Conservation (phyloP, 768 basidiomycete species). For the Termitomyces sp. region DNA sequence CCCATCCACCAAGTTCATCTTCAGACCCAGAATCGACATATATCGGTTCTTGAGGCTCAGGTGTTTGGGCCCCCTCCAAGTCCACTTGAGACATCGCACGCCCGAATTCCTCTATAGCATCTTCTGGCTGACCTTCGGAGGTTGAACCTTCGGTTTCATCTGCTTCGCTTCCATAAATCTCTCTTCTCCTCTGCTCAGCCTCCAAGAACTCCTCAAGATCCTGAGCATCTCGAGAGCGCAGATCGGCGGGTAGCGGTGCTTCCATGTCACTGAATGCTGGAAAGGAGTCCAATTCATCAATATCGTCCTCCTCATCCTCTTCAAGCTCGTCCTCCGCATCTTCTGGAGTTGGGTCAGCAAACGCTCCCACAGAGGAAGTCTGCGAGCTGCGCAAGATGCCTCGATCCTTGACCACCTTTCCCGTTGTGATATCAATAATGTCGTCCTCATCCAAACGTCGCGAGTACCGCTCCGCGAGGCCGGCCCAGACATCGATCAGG, state of each 20-base stretch:
- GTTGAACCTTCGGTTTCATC: constrained; percentile 29
- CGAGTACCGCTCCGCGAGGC: constrained; percentile 63
- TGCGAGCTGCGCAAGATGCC: constrained; percentile 50
- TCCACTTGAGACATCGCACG: neutral
- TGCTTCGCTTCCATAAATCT: constrained; percentile 39
- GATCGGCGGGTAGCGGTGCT: constrained; percentile 37
- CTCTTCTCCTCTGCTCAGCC: constrained; percentile 50
- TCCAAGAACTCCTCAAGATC: constrained; percentile 65
- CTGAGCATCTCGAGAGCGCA: constrained; percentile 47
- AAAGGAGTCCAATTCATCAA: constrained; percentile 56
- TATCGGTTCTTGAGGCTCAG: constrained; percentile 1
- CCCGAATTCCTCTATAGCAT: constrained; percentile 2
- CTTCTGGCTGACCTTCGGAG: constrained; percentile 9
- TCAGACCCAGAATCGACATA: constrained; percentile 17
- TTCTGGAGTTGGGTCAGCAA: constrained; percentile 31
- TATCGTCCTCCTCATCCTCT: constrained; percentile 45
- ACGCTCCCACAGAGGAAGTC: constrained; percentile 45
- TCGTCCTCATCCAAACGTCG: constrained; percentile 73
- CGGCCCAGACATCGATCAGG: constrained; percentile 57
- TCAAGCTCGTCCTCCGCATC: constrained; percentile 30
- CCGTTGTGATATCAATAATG: constrained; percentile 62
- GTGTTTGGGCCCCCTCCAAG: neutral
- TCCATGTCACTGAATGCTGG: constrained; percentile 21
- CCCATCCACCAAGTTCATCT: constrained; percentile 32
- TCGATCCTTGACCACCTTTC: constrained; percentile 60